These are phyloP conservation scores for Aquilaria yunnanensis DNA, from an alignment of 345 rosid species.

Conservation along the genomic window DNA sequence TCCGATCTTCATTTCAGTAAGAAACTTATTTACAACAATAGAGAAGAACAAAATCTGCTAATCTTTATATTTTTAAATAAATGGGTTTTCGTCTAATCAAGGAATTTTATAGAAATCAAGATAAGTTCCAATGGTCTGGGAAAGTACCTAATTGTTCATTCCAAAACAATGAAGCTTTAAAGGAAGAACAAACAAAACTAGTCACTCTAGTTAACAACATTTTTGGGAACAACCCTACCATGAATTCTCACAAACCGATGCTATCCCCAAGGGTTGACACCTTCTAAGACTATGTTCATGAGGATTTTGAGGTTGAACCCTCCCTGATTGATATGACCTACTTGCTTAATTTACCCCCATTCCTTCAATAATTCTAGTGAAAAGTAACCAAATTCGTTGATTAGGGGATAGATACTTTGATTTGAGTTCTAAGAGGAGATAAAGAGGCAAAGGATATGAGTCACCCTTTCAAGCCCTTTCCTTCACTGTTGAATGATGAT, in stretches of 20 bases:
- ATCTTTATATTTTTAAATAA: too few species aligned
- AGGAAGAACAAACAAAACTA: too few species aligned
- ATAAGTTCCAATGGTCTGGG: too few species aligned
- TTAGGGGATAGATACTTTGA: constrained; percentile 9
- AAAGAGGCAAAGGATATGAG: constrained; percentile 3
- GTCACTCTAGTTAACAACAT: constrained; percentile 22
- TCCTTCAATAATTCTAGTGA: constrained; percentile 87
- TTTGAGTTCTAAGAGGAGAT: constrained; percentile 16
- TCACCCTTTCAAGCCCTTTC: too few species aligned
- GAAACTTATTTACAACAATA: too few species aligned
- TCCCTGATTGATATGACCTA: constrained; percentile 51
- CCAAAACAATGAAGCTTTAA: too few species aligned
- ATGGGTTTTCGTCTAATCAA: too few species aligned
- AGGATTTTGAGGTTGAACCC: constrained; percentile 59
- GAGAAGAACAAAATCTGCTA: too few species aligned
- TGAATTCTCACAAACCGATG: constrained; percentile 47
- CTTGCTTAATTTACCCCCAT: constrained; percentile 51
- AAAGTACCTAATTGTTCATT: too few species aligned
- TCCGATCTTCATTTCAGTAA: too few species aligned
- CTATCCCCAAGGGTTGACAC: constrained; percentile 77
- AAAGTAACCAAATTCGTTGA: constrained; percentile 41
- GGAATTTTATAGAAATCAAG: too few species aligned
- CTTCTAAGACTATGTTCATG: constrained; percentile 57
- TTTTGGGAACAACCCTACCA: constrained; percentile 71
- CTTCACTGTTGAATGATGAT: too few species aligned